Base-by-base conservation (phyloP, 2,329 filamentous ascomycete species). In the Blumeria graminis region DNA sequence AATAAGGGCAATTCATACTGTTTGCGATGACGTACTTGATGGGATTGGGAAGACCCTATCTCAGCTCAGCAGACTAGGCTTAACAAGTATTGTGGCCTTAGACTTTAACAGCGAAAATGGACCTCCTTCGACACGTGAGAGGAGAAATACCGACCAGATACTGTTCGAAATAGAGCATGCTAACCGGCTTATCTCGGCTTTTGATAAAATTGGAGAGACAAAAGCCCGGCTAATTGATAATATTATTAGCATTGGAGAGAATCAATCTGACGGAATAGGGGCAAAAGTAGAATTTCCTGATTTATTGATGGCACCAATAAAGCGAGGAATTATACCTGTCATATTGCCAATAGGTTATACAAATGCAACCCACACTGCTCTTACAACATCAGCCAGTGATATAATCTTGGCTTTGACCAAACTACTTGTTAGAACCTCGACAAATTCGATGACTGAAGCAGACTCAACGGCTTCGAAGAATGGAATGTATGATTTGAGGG, bases 1-100 rank as follows among this genome's bases (percentile, higher is more conserved):
- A 69, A 74, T 98, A 56, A 78, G 84, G 56, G 76, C 77, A 46
- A 82, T 87, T 0, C 82, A 93, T 62, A 69, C 73, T 1, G 74
- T 93, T 51, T 76, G 85, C 62, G 76, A 88, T 58, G 69, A 72
- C 1, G 84, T 79, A 0, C 66, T 96, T 10, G 69, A 76, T 50
- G 89, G 87, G 0, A 79, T 96, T 57, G 86, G 83, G 5, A 80
- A 82, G 66, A 96, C 92, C 0, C 70, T 98, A 43, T 81, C 82
- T 34, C 90, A 94, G 67, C 78, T 98, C 54, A 78, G 81, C 41
- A 80, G 82, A 55, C 75, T 98, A 13, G 90, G 92, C 2, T 76
- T 98, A 61, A 74, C 80, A 54, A 88, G 87, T 58, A 79, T 89
- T 18, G 77, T 98, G 0, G 83, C 96, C 1, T 71, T 95, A 8